Percentiles rank a stretch among this genome's conserved stretches.
phyloP scores from a whole-genome alignment of 2,329 filamentous ascomycete species.

The Colletotrichum lindemuthianum region DNA sequence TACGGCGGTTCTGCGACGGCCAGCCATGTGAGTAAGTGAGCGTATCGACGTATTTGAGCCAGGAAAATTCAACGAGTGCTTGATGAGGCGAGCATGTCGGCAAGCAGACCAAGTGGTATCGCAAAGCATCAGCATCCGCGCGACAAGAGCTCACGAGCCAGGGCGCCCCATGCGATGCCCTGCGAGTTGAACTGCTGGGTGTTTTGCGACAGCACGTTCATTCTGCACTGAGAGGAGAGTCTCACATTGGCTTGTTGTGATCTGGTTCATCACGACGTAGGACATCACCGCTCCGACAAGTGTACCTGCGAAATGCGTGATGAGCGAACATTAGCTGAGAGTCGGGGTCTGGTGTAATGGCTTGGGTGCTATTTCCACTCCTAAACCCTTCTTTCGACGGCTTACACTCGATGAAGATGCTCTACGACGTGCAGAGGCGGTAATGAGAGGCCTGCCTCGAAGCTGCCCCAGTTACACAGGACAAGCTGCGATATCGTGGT shows the following conservation, averaged over 20 bases:
- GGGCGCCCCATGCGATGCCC: constrained; percentile 39
- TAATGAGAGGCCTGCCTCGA: constrained; percentile 22
- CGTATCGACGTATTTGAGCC: neutral
- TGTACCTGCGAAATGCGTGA: constrained; percentile 52
- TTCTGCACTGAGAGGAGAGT: constrained; percentile 52
- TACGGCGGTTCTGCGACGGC: neutral
- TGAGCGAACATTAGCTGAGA: constrained; percentile 48
- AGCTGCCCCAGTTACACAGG: constrained; percentile 38
- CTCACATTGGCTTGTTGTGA: constrained; percentile 52
- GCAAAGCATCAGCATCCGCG: constrained; percentile 30
- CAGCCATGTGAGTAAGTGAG: neutral
- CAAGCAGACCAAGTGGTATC: neutral
- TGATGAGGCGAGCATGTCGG: neutral
- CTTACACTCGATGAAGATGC: neutral
- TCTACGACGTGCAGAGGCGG: neutral
- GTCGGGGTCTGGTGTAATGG: constrained; percentile 48
- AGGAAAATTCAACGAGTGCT: neutral
- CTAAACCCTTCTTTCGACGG: neutral
- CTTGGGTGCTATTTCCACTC: neutral
- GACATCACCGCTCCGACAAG: constrained; percentile 54
- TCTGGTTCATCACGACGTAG: constrained; percentile 55
- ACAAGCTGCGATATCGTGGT: constrained; percentile 49
- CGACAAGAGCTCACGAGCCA: constrained; percentile 37
- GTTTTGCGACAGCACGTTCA: constrained; percentile 58
- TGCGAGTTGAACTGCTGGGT: constrained; percentile 56